Conservation (phyloP, 768 basidiomycete species). For the Daedaleopsis nitida region DNA sequence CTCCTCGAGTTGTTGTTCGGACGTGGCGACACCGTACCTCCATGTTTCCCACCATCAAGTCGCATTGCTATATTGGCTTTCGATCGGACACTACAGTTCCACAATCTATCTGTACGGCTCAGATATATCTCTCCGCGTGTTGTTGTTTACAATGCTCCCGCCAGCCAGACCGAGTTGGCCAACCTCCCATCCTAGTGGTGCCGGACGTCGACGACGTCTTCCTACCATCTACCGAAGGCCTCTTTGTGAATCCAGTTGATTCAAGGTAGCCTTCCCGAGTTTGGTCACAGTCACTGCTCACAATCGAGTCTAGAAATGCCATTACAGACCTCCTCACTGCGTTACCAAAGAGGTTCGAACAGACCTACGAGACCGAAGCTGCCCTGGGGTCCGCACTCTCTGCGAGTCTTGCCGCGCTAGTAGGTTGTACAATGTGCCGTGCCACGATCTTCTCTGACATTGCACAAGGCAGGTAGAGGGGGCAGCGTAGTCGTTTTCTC, state of each 20-base stretch:
- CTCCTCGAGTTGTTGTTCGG: constrained; percentile 71
- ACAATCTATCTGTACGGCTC: constrained; percentile 78
- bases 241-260: constrained; percentile 76
- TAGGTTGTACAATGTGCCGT: constrained; percentile 5
- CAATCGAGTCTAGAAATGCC: constrained; percentile 40
- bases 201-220: constrained; percentile 94
- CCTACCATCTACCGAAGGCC: constrained; percentile 66
- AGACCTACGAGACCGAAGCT: constrained; percentile 50
- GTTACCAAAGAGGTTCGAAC: constrained; percentile 63
- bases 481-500: background rate
- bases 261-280: constrained; percentile 51
- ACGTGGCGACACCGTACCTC: constrained; percentile 43
- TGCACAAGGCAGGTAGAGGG: background rate
- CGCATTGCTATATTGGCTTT: constrained; percentile 83
- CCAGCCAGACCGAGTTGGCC: constrained; percentile 45
- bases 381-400: constrained; percentile 80
- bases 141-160: background rate
- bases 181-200: constrained; percentile 73
- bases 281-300: background rate
- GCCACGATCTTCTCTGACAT: background rate
- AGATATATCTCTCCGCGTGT: background rate
- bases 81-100: constrained; percentile 81
- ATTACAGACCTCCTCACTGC: constrained; percentile 68
- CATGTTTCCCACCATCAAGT: constrained; percentile 56
- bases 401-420: constrained; percentile 63